These are phyloP conservation scores for Neurospora sublineolata DNA, from an alignment of 495 filamentous ascomycete genomes.

Conservation along the genomic window DNA sequence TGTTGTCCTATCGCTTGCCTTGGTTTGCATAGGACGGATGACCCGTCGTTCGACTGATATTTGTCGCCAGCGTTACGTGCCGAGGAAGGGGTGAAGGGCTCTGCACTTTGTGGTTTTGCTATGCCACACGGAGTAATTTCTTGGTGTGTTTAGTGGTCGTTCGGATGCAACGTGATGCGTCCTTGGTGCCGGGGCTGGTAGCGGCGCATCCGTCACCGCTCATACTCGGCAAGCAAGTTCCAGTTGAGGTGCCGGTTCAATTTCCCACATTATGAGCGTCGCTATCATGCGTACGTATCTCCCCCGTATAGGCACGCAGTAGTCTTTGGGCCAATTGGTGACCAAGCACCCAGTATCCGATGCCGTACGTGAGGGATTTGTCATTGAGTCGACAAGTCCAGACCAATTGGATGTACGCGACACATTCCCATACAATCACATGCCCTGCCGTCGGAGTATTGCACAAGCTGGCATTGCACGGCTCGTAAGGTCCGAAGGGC, in stretches of 20 bases:
- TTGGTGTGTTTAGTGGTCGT: background rate
- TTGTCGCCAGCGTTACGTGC: background rate
- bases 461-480: background rate
- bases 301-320: background rate
- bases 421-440: background rate
- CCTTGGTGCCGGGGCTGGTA: slow-evolving; percentile 4
- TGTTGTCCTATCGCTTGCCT: background rate
- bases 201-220: slow-evolving; percentile 13
- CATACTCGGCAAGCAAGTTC: slow-evolving; percentile 6
- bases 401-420: background rate
- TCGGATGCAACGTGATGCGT: slow-evolving; percentile 16
- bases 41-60: background rate
- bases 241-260: background rate
- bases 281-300: background rate
- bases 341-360: background rate
- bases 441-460: background rate
- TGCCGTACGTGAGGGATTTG: background rate
- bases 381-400: background rate
- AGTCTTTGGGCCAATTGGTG: background rate
- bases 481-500: background rate
- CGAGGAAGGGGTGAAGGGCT: background rate
- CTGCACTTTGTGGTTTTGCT: slow-evolving; percentile 1
- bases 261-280: background rate
- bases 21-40: background rate
- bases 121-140: slow-evolving; percentile 1